Percentiles rank a stretch among this genome's conserved stretches.
phyloP scores from a whole-genome alignment of 164 flowering plant species.

The Stephania yunnanensis region DNA sequence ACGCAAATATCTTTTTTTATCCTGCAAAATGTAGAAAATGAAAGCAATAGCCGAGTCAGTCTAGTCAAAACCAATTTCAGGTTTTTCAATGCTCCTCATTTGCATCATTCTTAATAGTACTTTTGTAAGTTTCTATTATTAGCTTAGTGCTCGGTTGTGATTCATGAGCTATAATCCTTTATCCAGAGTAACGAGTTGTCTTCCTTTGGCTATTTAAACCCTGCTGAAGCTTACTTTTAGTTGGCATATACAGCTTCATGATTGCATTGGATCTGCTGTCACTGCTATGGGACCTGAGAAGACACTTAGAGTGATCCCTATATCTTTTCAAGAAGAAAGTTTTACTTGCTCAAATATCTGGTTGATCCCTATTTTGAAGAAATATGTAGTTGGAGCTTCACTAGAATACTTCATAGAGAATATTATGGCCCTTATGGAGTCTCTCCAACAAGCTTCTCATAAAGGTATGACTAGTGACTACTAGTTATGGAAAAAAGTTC shows the following conservation, averaged over 20 bases:
- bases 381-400: constrained; percentile 63
- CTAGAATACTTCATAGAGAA: constrained; percentile 60
- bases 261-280: constrained; percentile 82
- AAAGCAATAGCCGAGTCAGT: too few relatives aligned
- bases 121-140: too few relatives aligned
- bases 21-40: too few relatives aligned
- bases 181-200: neutral
- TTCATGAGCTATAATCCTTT: neutral
- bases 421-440: constrained; percentile 70
- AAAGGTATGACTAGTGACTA: constrained; percentile 45
- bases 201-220: neutral
- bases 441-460: constrained; percentile 38
- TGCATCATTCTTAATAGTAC: too few relatives aligned
- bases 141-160: neutral
- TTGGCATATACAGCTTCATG: constrained; percentile 48
- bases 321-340: constrained; percentile 42
- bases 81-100: too few relatives aligned
- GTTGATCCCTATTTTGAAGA: constrained; percentile 76
- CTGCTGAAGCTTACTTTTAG: constrained; percentile 9
- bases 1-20: too few relatives aligned
- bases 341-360: constrained; percentile 56
- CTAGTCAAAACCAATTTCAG: too few relatives aligned
- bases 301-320: constrained; percentile 57
- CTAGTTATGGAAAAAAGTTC: neutral
- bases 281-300: constrained; percentile 83